These are phyloP conservation scores for Micractinium sp. DNA, from an alignment of 139 green algal species.

Conservation along the genomic window DNA sequence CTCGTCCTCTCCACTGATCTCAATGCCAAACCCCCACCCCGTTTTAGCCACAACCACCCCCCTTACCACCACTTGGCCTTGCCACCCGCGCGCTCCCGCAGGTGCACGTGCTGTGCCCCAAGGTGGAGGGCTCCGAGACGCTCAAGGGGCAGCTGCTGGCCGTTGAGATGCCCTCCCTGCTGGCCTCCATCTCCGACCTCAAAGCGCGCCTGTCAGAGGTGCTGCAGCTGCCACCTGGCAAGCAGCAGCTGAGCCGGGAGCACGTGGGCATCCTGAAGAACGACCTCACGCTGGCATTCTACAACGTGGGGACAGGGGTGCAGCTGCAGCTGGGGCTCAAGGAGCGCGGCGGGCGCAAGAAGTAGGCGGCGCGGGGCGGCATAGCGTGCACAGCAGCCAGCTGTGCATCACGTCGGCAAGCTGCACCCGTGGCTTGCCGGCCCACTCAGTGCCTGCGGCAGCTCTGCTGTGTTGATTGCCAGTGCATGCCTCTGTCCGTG, in stretches of 20 bases:
- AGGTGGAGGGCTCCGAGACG: slow-evolving; percentile 70
- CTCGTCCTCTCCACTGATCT: no score
- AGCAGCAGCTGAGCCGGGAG: slow-evolving; percentile 77
- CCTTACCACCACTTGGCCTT: not conserved
- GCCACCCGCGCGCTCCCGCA: not conserved
- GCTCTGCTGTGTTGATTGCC: not conserved
- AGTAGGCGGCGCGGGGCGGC: slow-evolving; percentile 28
- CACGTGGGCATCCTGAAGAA: slow-evolving; percentile 78
- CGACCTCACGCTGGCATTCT: slow-evolving; percentile 79
- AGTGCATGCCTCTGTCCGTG: not conserved
- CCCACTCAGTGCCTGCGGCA: not conserved
- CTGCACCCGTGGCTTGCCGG: no score
- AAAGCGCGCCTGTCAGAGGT: slow-evolving; percentile 74
- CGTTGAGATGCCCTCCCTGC: slow-evolving; percentile 74
- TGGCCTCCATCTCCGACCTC: slow-evolving; percentile 63
- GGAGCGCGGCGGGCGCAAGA: slow-evolving; percentile 78
- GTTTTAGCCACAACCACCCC: not conserved
- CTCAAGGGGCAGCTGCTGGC: slow-evolving; percentile 83
- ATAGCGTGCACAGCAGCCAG: not conserved
- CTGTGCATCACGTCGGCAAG: not conserved
- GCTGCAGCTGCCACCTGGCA: slow-evolving; percentile 72
- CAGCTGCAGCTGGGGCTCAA: slow-evolving; percentile 74
- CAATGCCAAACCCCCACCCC: not conserved
- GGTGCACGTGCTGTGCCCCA: slow-evolving; percentile 71
- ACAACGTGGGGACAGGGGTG: slow-evolving; percentile 80